These are phyloP conservation scores for Penicillium sp. DNA, from an alignment of 2,329 filamentous ascomycete species.

Conservation along the genomic window DNA sequence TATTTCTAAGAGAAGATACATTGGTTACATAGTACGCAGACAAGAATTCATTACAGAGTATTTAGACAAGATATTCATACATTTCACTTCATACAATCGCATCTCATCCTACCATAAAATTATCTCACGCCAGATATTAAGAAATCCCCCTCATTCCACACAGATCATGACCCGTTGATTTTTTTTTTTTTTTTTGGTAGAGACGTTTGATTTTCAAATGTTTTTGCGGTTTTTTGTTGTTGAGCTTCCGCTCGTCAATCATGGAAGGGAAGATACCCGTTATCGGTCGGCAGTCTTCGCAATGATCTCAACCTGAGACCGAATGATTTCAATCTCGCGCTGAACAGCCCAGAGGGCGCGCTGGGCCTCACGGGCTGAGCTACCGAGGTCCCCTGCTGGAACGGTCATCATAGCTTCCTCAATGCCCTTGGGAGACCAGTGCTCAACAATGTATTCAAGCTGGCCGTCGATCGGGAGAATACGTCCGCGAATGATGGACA, in stretches of 20 bases:
- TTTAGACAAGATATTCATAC: neutral
- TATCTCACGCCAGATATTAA: neutral
- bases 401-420: neutral
- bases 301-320: slow-evolving; percentile 1
- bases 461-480: slow-evolving; percentile 6
- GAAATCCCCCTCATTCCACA: neutral
- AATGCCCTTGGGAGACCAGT: slow-evolving; percentile 12
- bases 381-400: neutral
- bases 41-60: neutral
- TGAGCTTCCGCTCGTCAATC: neutral
- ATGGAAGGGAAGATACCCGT: neutral
- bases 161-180: neutral
- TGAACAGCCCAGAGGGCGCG: slow-evolving; percentile 3
- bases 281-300: neutral
- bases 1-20: neutral
- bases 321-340: slow-evolving; percentile 7
- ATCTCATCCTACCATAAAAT: neutral
- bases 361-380: slow-evolving; percentile 6
- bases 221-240: neutral
- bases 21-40: neutral
- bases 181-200: neutral
- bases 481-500: slow-evolving; percentile 1
- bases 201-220: neutral
- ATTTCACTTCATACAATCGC: slow-evolving; percentile 1
- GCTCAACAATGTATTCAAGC: neutral